These are phyloP conservation scores for Lipomyces spencermartinsiae DNA, from an alignment of 805 yeast genomes.

Conservation along the genomic window DNA sequence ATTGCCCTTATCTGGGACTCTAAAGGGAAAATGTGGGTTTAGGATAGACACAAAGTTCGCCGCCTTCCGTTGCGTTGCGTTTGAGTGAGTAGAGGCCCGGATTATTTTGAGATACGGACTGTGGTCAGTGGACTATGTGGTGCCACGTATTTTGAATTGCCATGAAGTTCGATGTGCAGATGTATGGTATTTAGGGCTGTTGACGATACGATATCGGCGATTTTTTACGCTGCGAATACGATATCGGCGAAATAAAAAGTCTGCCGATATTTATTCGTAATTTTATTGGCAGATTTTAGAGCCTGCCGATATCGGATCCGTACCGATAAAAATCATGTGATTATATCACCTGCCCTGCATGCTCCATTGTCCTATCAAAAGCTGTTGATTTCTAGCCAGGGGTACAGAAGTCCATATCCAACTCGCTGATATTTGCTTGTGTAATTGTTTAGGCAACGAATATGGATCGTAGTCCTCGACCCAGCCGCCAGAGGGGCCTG, in stretches of 20 bases:
- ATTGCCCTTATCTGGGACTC: too few relatives aligned
- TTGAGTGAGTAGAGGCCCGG: too few relatives aligned
- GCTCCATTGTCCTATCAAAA: neutral
- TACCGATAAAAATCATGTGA: slow-evolving; percentile 3
- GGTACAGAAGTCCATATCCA: neutral
- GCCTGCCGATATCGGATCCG: slow-evolving; percentile 4
- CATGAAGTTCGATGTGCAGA: too few relatives aligned
- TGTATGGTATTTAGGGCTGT: too few relatives aligned
- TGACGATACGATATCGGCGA: slow-evolving; percentile 11
- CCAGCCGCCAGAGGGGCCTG: too few relatives aligned
- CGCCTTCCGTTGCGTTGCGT: too few relatives aligned
- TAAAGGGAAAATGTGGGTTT: too few relatives aligned
- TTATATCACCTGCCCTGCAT: neutral
- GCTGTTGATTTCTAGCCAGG: neutral
- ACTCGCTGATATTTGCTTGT: neutral
- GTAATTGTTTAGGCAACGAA: neutral
- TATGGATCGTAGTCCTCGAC: slow-evolving; percentile 8
- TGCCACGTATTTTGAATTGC: too few relatives aligned
- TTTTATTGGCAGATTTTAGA: slow-evolving; percentile 6
- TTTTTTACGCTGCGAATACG: slow-evolving; percentile 7
- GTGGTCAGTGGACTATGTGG: too few relatives aligned
- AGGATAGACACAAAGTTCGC: too few relatives aligned
- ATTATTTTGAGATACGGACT: too few relatives aligned
- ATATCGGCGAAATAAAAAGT: slow-evolving; percentile 8
- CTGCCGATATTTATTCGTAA: slow-evolving; percentile 9